phyloP scores from a whole-genome alignment of 2,329 filamentous ascomycete genomes.

The Venturia asperata region DNA sequence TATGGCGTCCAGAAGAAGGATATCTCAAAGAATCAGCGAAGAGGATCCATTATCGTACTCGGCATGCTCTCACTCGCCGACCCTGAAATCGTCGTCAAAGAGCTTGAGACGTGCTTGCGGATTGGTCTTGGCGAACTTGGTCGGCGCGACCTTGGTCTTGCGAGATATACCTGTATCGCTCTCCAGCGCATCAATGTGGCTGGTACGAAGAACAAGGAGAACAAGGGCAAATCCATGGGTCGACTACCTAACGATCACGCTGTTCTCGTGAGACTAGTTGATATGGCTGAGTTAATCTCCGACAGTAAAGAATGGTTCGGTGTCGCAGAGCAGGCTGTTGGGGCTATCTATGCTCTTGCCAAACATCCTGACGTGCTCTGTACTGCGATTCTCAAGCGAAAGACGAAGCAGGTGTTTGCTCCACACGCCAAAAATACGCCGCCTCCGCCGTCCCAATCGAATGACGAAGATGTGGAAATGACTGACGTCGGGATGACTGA shows the following conservation, averaged over 20 bases:
- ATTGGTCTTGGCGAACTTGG: conserved; percentile 81
- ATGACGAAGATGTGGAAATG: conserved; percentile 8
- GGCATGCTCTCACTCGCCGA: conserved; percentile 94
- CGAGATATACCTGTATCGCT: conserved; percentile 93
- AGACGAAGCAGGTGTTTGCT: conserved; percentile 75
- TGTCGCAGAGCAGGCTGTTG: conserved; percentile 90
- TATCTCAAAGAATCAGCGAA: conserved; percentile 82
- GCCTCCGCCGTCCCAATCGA: neutral
- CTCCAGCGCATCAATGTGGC: conserved; percentile 82
- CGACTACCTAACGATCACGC: conserved; percentile 89
- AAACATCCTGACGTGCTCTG: conserved; percentile 92
- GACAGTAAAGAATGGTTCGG: conserved; percentile 92
- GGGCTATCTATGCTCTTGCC: conserved; percentile 87
- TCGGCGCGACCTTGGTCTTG: conserved; percentile 73
- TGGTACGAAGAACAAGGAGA: conserved; percentile 69
- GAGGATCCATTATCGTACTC: conserved; percentile 90
- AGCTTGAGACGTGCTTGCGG: conserved; percentile 89
- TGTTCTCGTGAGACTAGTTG: conserved; percentile 70
- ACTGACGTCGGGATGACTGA: conserved; percentile 22
- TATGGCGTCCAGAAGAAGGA: conserved; percentile 91
- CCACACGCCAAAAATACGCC: conserved; percentile 26
- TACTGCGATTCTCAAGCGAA: conserved; percentile 80
- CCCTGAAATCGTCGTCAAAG: conserved; percentile 85
- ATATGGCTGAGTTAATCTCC: conserved; percentile 76
- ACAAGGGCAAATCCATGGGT: conserved; percentile 52